These are phyloP conservation scores for Kokia cookei DNA, from an alignment of 441 rosid species.

Conservation along the genomic window DNA sequence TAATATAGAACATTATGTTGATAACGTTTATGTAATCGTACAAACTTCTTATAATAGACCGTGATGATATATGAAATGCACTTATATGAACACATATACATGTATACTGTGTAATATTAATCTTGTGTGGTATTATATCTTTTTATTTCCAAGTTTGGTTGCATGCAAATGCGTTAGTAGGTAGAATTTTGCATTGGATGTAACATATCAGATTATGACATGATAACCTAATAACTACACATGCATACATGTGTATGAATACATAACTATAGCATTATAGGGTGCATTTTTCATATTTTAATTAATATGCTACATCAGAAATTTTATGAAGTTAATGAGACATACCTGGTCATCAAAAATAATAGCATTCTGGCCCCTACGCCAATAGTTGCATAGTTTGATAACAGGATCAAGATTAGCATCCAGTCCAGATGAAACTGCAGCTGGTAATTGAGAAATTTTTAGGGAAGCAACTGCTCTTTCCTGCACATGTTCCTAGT, in stretches of 20 bases:
- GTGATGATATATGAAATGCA: not conserved
- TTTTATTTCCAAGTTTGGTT: not conserved
- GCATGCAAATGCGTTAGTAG: not conserved
- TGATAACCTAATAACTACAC: not conserved
- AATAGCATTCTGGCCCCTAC: constrained; percentile 32
- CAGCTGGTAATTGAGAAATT: constrained; percentile 20
- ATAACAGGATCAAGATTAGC: constrained; percentile 21
- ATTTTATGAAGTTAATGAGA: not conserved
- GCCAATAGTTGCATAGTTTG: constrained; percentile 21
- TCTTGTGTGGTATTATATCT: not conserved
- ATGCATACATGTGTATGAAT: not conserved
- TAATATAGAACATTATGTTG: not conserved
- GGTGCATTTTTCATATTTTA: not conserved
- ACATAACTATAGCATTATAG: not conserved
- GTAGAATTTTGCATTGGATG: not conserved
- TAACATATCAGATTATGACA: not conserved
- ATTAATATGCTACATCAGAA: not conserved
- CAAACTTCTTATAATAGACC: not conserved
- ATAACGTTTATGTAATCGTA: not conserved
- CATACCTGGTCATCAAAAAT: constrained; percentile 46
- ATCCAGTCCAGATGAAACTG: constrained; percentile 13
- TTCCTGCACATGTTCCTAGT: constrained; percentile 23
- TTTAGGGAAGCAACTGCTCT: constrained; percentile 8
- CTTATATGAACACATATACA: not conserved
- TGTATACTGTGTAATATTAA: not conserved